These are phyloP conservation scores for Trichothecium roseum DNA, from an alignment of 2,329 filamentous ascomycete species.

Conservation along the genomic window DNA sequence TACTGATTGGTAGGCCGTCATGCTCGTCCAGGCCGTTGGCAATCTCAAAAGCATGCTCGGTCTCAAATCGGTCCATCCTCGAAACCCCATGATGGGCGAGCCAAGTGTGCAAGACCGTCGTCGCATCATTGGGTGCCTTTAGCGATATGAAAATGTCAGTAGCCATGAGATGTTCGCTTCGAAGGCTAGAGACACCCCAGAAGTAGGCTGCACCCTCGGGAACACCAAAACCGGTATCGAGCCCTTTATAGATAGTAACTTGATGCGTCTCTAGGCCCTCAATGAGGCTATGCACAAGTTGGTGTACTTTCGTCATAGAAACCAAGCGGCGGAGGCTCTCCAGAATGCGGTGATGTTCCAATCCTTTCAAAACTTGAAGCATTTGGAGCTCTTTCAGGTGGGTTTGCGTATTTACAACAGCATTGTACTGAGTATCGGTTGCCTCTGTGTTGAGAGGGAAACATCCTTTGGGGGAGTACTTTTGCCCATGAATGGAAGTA, in stretches of 20 bases:
- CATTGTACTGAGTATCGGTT: constrained; percentile 15
- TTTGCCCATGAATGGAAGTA: constrained; percentile 14
- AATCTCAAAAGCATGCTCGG: constrained; percentile 17
- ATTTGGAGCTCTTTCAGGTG: constrained; percentile 20
- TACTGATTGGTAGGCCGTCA: constrained; percentile 14
- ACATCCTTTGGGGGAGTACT: constrained; percentile 17
- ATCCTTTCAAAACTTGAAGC: constrained; percentile 17
- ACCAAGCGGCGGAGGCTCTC: constrained; percentile 11
- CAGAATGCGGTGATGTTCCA: constrained; percentile 15
- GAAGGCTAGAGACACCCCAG: constrained; percentile 19
- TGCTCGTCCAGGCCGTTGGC: constrained; percentile 3
- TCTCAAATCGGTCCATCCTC: constrained; percentile 19
- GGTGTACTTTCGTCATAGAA: constrained; percentile 7
- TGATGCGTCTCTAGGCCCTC: constrained; percentile 14
- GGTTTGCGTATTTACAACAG: constrained; percentile 18
- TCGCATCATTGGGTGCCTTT: constrained; percentile 17
- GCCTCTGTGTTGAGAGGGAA: constrained; percentile 18
- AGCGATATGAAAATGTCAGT: constrained; percentile 23
- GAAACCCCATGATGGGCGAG: constrained; percentile 23
- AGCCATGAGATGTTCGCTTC: constrained; percentile 6
- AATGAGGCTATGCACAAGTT: constrained; percentile 15
- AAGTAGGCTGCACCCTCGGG: constrained; percentile 18
- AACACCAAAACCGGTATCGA: constrained; percentile 23
- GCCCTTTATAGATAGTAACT: constrained; percentile 19
- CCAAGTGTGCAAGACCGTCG: constrained; percentile 24